phyloP scores from a whole-genome alignment of 73 alveolate genomes.

The Paramecium tetraurelia region DNA sequence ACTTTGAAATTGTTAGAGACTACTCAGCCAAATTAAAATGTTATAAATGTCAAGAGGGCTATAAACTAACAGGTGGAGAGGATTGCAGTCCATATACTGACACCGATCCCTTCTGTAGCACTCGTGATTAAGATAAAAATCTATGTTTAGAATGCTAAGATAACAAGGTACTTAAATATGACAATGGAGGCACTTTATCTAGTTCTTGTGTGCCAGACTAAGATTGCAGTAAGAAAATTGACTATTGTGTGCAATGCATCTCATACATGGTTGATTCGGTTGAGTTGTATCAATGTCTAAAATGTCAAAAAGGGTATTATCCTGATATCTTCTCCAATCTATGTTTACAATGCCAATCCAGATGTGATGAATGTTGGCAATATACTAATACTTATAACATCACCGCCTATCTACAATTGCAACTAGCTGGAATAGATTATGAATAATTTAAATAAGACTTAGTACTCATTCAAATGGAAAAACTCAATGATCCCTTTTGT shows the following conservation, averaged over 20 bases:
- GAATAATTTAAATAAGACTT: background rate
- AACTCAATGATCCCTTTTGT: background rate
- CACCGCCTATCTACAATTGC: background rate
- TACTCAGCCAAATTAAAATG: background rate
- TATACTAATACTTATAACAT: slow-evolving; percentile 29
- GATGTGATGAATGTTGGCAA: slow-evolving; percentile 30
- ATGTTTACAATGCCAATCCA: background rate
- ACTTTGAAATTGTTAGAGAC: background rate
- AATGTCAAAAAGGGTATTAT: slow-evolving; percentile 30
- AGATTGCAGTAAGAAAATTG: background rate
- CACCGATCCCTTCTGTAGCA: background rate
- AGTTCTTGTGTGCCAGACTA: background rate
- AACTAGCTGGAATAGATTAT: background rate
- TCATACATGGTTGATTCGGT: background rate
- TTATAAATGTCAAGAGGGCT: background rate
- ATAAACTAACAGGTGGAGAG: background rate
- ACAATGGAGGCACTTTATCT: background rate
- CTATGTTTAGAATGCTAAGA: background rate
- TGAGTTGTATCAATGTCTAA: background rate
- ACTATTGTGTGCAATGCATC: background rate
- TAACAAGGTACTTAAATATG: background rate
- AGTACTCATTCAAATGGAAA: background rate
- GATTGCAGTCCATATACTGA: background rate
- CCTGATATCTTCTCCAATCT: background rate
- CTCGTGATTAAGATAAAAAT: background rate